A percentile compares a stretch with the other conserved stretches of the same genome.
phyloP scores from a whole-genome alignment of 2,329 filamentous ascomycete genomes.

The Myotisia sp. region DNA sequence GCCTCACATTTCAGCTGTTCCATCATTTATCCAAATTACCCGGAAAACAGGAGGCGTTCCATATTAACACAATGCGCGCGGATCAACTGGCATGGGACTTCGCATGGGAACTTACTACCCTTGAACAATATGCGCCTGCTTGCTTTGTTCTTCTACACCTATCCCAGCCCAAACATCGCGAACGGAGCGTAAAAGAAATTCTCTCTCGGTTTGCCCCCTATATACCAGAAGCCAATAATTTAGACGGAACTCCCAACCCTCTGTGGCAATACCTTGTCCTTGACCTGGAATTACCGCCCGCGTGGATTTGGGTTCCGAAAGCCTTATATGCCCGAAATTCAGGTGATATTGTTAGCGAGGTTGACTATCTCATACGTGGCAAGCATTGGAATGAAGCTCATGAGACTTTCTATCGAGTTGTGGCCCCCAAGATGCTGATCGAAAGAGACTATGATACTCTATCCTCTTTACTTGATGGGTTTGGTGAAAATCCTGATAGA shows the following conservation, averaged over 20 bases:
- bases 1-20: conserved; percentile 74
- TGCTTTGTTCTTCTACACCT: conserved; percentile 67
- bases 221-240: conserved; percentile 45
- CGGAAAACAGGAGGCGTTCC: conserved; percentile 35
- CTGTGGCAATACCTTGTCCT: conserved; percentile 47
- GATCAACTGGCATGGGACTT: conserved; percentile 55
- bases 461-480: conserved; percentile 54
- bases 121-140: conserved; percentile 54
- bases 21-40: conserved; percentile 43
- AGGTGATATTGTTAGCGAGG: conserved; percentile 55
- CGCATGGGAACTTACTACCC: conserved; percentile 34
- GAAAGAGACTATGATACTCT: conserved; percentile 63
- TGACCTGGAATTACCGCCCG: conserved; percentile 54
- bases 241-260: conserved; percentile 25
- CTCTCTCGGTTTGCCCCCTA: conserved; percentile 56
- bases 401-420: conserved; percentile 61
- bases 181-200: conserved; percentile 55
- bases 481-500: conserved; percentile 46
- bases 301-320: conserved; percentile 79
- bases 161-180: conserved; percentile 47
- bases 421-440: conserved; percentile 71
- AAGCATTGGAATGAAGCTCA: conserved; percentile 68
- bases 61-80: conserved; percentile 44
- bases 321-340: conserved; percentile 66
- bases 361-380: conserved; percentile 66